Conservation (phyloP, 139 green algal species). For the Haematococcus sp. region DNA sequence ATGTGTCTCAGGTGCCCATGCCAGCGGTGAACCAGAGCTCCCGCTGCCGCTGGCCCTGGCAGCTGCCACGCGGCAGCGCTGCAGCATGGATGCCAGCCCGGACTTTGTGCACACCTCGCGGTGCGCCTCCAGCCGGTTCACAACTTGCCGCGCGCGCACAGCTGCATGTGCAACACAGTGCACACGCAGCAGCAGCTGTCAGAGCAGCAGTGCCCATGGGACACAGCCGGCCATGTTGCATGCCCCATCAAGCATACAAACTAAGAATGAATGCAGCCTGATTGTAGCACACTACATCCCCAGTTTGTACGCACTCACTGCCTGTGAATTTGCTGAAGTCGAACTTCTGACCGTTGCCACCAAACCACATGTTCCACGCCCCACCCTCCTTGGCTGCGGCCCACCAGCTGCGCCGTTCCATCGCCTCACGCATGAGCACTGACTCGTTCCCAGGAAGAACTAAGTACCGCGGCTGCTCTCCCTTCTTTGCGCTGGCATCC, state of each 20-base stretch:
- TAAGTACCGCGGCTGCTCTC: slow-evolving; percentile 5
- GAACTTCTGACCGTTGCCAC: slow-evolving; percentile 44
- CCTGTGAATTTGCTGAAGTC: slow-evolving; percentile 15
- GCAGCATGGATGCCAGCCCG: slow-evolving; percentile 35
- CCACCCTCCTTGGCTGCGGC: neutral
- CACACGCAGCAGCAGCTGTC: neutral
- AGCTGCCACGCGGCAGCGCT: neutral
- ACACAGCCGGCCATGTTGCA: too few species aligned
- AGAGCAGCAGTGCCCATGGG: too few species aligned
- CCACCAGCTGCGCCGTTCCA: slow-evolving; percentile 40
- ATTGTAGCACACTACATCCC: too few species aligned
- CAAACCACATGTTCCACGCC: slow-evolving; percentile 42
- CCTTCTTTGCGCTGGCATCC: too few species aligned
- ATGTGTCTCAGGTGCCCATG: slow-evolving; percentile 51
- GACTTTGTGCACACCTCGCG: slow-evolving; percentile 47
- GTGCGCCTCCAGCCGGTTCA: slow-evolving; percentile 42
- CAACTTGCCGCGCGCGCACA: neutral
- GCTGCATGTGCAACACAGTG: too few species aligned
- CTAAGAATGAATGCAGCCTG: too few species aligned
- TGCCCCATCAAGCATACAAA: too few species aligned
- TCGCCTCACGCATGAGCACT: slow-evolving; percentile 32
- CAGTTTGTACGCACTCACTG: slow-evolving; percentile 10
- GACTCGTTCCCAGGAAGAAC: slow-evolving; percentile 46
- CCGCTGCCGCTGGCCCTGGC: neutral
- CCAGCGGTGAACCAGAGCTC: neutral